Base-by-base conservation (phyloP, 768 basidiomycete genomes). In the Serendipita sp. region DNA sequence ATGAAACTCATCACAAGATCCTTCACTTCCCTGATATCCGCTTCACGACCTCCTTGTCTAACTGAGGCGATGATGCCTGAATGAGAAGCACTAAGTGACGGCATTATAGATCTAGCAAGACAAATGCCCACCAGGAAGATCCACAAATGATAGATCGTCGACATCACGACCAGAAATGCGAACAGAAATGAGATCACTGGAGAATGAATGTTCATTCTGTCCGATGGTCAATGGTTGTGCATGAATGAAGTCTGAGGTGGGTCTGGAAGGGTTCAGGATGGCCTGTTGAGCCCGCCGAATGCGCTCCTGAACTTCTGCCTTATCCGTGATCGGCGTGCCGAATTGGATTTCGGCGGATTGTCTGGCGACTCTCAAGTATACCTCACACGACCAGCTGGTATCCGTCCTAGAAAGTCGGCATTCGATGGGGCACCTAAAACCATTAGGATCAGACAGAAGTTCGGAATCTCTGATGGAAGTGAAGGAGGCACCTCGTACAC, bases 91-190 rank as follows among this genome's bases (percentile, higher is more conserved):
- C 2, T 37, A 34, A 35, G 56, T 32, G 32, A 35, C 1, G 18
- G 10, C 2, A 38, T 32, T n/a, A n/a, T 11, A 34, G 18, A n/a
- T 16, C 1, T 11, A 2, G 56, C 8, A 34, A 18, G 37, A 35
- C 1, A 62, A 13, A 51, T 7, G 63, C 67, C n/a, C 41, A 76
- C 84, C 83, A 2, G 85, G 85, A 1, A 86, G 73, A 70, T 86
- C 84, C 37, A 80, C 80, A 66, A 86, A 86, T 0, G 82, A 84
- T 13, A 86, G 76, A 66, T 86, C 84, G 0, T 81, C 81, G 10
- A 86, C 78, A 37, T 81, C 79, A 0, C 78, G 76, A 0, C 85
- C 84, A 47, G 79, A 80, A 35, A 86, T 84, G 65, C 80, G 77
- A 53, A 86, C 68, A 0, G 80, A 83, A 15, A 86, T 79, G 44